Evolutionary conservation across 2,329 filamentous ascomycete species (phyloP), one percentile per base, ranked within the genome.

Genomic region (Penicillium concentricum): DNA sequence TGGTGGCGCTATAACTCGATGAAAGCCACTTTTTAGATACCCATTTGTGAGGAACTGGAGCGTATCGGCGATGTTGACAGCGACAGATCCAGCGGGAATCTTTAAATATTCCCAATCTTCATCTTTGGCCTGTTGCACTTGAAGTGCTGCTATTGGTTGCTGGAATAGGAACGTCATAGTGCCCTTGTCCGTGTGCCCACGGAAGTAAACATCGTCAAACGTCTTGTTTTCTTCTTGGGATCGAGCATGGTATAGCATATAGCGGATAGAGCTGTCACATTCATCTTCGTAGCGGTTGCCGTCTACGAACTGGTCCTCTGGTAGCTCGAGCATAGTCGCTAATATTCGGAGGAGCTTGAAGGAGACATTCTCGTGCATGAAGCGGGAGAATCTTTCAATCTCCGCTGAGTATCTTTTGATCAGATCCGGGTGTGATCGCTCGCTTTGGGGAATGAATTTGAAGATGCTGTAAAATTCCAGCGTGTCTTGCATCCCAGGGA

Each of bases 241-340:
- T 34, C 82, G 79, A 1, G 77, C 76, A 16, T 76, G 74, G 60
- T 84, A 85, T 41, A 79, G 77, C 82, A 86, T 86, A 67, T 86
- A 86, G 2, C 85, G 78, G 32, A 86, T 76, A 52, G 86, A 83
- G 28, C 83, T 82, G 59, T 86, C 83, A 20, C 80, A 79, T 39
- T 81, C 78, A 18, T 79, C 77, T 2, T 84, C 78, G 70, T 85
- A 87, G 10, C 74, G 76, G 69, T 87, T 85, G 1, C 81, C 73
- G 18, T 79, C 73, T 60, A 82, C 75, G 35, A 87, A 74, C 54
- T 80, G 76, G 7, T 87, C 84, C 45, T 84, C 79, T 0, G 83
- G 82, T 0, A 88, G 73, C 63, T 87, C 79, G 0, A 87, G 76
- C 0, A 86, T 76, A 30, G 85, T 78, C 3, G 85, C 84, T 41